phyloP scores from a whole-genome alignment of 345 rosid species.

The Linum lewisii region DNA sequence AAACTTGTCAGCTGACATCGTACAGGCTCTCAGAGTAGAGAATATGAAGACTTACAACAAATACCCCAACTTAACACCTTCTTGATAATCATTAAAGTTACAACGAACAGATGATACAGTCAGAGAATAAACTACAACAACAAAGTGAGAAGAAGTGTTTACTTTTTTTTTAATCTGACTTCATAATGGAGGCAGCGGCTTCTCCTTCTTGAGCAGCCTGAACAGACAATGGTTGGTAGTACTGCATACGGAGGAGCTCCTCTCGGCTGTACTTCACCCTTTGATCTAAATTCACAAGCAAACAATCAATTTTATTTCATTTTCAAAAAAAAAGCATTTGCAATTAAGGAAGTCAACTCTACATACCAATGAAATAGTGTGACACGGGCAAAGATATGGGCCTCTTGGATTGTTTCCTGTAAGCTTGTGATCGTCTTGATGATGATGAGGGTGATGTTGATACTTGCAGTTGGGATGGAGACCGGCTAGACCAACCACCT shows the following conservation, averaged over 20 bases:
- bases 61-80: no score
- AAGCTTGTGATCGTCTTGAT: slow-evolving; percentile 12
- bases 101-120: no score
- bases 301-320: neutral
- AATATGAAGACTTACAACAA: no score
- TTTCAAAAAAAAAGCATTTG: neutral
- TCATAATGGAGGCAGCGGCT: neutral
- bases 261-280: slow-evolving; percentile 63
- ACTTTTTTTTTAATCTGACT: no score
- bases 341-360: neutral
- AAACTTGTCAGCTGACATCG: no score
- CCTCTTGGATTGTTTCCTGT: slow-evolving; percentile 16
- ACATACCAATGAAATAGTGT: slow-evolving; percentile 13
- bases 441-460: slow-evolving; percentile 10
- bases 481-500: slow-evolving; percentile 6
- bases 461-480: slow-evolving; percentile 11
- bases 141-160: no score
- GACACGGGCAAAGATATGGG: slow-evolving; percentile 20
- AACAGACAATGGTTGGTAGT: slow-evolving; percentile 30
- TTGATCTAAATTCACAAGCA: slow-evolving; percentile 39
- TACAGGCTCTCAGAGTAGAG: no score
- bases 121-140: no score
- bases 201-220: slow-evolving; percentile 6
- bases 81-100: no score
- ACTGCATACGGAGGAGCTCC: slow-evolving; percentile 46